phyloP scores from a whole-genome alignment of 176 grass and related monocot genomes.

The Chrysopogon serrulatus region DNA sequence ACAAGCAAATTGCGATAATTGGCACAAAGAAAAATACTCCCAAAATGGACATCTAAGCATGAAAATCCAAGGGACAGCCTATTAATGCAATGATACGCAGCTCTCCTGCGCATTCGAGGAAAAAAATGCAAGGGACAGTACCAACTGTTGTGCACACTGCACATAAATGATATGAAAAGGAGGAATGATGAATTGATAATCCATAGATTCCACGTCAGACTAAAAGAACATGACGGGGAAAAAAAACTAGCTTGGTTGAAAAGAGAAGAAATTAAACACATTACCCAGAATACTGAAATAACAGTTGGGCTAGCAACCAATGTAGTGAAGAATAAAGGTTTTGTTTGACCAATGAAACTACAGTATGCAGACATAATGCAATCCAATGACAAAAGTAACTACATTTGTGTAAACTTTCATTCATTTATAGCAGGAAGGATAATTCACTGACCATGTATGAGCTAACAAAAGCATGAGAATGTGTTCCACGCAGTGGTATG shows the following conservation, averaged over 20 bases:
- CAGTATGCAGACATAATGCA: background rate
- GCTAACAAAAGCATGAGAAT: constrained; percentile 99
- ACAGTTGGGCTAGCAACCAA: constrained; percentile 5
- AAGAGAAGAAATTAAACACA: background rate
- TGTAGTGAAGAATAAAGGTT: background rate
- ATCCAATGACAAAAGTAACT: background rate
- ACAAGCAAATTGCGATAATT: background rate
- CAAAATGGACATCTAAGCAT: constrained; percentile 12
- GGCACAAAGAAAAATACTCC: background rate
- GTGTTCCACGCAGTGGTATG: constrained; percentile 95
- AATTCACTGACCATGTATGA: constrained; percentile 89
- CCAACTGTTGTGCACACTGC: background rate
- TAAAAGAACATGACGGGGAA: background rate
- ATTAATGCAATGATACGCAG: background rate
- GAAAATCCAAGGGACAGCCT: background rate
- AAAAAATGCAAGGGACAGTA: background rate
- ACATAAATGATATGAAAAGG: background rate
- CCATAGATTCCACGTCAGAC: background rate
- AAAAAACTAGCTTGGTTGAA: background rate
- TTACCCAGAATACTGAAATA: background rate
- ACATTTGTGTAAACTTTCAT: constrained; percentile 2
- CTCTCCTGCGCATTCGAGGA: background rate
- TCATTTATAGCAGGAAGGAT: constrained; percentile 12
- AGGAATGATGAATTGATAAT: background rate
- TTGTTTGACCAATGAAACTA: constrained; percentile 8